Conservation (phyloP, 2,329 filamentous ascomycete genomes). For the Aspergillus pseudoviridinutans region DNA sequence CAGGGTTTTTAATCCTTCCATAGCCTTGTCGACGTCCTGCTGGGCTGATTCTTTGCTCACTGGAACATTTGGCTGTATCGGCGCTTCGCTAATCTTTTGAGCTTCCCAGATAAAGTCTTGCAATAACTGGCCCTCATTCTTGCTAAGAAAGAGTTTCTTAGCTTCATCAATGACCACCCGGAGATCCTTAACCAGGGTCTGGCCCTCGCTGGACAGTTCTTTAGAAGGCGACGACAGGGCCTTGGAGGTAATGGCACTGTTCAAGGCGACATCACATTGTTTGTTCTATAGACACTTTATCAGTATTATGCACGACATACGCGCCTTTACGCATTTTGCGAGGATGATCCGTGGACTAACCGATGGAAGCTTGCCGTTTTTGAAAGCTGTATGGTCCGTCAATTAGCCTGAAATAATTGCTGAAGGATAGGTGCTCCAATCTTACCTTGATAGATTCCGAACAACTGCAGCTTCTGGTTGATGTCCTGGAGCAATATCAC, state of each 20-base stretch:
- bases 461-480: conserved; percentile 90
- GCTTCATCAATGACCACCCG: conserved; percentile 77
- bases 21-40: conserved; percentile 77
- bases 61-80: conserved; percentile 58
- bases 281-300: conserved; percentile 61
- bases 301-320: conserved; percentile 6
- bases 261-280: conserved; percentile 91
- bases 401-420: conserved; percentile 9
- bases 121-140: conserved; percentile 90
- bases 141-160: conserved; percentile 79
- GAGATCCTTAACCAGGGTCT: conserved; percentile 71
- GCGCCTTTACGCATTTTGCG: not conserved
- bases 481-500: conserved; percentile 54
- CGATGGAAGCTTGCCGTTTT: conserved; percentile 85
- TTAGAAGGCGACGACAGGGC: conserved; percentile 65
- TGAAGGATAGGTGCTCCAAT: not conserved
- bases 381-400: conserved; percentile 59
- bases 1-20: conserved; percentile 81
- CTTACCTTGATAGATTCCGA: conserved; percentile 72
- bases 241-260: conserved; percentile 74
- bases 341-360: conserved; percentile 56
- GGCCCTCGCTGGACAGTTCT: conserved; percentile 78
- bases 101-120: conserved; percentile 98
- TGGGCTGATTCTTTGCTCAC: conserved; percentile 71
- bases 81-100: conserved; percentile 64